Base-by-base conservation (phyloP, 768 basidiomycete species). In the Hypsizygus marmoreus region DNA sequence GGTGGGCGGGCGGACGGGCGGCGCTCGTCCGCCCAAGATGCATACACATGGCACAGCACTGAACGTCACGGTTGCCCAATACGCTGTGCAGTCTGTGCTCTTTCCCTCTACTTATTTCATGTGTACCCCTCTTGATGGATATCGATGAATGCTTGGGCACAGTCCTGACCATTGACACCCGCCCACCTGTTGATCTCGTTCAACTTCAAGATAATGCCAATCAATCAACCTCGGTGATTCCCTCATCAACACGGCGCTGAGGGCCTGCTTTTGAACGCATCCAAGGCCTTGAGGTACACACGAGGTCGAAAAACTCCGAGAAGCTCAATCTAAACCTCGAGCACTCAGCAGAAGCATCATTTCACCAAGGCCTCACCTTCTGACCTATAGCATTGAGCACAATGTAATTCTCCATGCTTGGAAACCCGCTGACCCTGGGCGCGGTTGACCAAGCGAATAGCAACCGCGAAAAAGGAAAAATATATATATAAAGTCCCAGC, bases 281-380 rank as follows among this genome's bases (percentile, higher is more conserved):
- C 32, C 40, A 24, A 25, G 3, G 30, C 47, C 51, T 54, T 32
- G 45, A 46, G 44, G 48, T 11, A 14, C 26, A 43, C 45, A 49
- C 38, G 48, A 49, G 40, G 41, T 22, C 29, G 28, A 34, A 43
- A 24, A 23, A 26, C 24, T 40, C 24, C 37, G 33, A 16, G 32
- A 16, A 10, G 12, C 23, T 11, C 24, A 3, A n/a, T n/a, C n/a
- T n/a, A 25, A 13, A 16, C 31, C 10, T 20, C 16, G 7, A 10
- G 6, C n/a, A 2, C 14, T 12, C 43, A 43, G 22, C 35, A 12
- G 24, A 33, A 16, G 37, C 35, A 16, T 10, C 30, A 20, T 25
- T 16, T 14, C n/a, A 16, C 24, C 34, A 16, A 28, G 26, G 26
- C 45, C 20, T 25, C 28, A n/a, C 11, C 3, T 16, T 17, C 16